phyloP scores from a whole-genome alignment of 140 eudicot genomes.

The Cichorium intybus region DNA sequence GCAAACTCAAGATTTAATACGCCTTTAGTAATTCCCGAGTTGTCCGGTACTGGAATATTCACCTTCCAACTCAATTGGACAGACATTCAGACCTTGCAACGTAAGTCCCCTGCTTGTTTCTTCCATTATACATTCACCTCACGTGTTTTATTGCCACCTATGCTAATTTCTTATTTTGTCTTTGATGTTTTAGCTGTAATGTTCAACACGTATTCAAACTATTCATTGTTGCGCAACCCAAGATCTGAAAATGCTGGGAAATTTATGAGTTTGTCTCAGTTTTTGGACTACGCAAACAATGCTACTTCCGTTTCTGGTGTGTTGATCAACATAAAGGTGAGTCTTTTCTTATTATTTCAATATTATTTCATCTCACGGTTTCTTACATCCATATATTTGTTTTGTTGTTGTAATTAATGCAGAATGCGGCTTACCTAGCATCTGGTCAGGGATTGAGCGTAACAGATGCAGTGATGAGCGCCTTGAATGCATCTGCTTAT shows the following conservation, averaged over 20 bases:
- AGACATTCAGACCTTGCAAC: conserved; percentile 51
- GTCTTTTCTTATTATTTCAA: too few species aligned
- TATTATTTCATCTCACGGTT: neutral
- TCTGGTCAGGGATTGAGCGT: conserved; percentile 58
- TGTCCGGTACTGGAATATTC: conserved; percentile 47
- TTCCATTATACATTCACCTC: neutral
- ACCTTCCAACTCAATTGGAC: conserved; percentile 74
- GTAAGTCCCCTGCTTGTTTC: conserved; percentile 38
- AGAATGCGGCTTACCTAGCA: conserved; percentile 87
- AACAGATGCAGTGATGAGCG: conserved; percentile 60
- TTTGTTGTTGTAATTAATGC: conserved; percentile 16
- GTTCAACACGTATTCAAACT: conserved; percentile 21
- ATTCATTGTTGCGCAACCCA: conserved; percentile 53
- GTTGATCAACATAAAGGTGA: conserved; percentile 75
- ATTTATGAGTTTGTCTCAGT: conserved; percentile 37
- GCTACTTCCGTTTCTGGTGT: conserved; percentile 75
- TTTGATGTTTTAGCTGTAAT: conserved; percentile 55
- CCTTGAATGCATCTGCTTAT: conserved; percentile 44
- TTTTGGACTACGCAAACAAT: conserved; percentile 55
- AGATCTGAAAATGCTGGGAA: conserved; percentile 44
- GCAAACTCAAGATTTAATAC: conserved; percentile 27
- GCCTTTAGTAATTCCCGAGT: conserved; percentile 30
- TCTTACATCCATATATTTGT: neutral
- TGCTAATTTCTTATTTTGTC: neutral
- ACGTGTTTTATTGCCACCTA: too few species aligned